These are phyloP conservation scores for Hydrangea macrophylla DNA, from an alignment of 148 eudicot species.

Conservation along the genomic window DNA sequence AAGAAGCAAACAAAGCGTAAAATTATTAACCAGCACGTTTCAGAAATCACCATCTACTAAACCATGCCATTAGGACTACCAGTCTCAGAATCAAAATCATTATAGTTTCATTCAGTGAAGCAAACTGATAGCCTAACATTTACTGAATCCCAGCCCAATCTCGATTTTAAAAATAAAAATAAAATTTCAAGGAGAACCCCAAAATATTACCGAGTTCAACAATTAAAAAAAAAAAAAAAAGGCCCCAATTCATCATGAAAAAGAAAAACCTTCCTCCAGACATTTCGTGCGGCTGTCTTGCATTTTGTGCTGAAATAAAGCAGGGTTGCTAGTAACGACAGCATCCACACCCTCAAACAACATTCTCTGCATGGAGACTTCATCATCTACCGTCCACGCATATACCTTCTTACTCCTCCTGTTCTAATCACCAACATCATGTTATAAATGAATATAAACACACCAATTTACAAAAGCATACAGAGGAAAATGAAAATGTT, in stretches of 20 bases:
- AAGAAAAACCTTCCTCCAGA: constrained; percentile 60
- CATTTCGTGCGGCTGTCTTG: constrained; percentile 62
- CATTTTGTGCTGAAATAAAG: constrained; percentile 67
- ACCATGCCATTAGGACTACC: no score
- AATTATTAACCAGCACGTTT: no score
- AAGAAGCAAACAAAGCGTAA: no score
- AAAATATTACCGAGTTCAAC: no score
- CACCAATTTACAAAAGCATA: neutral
- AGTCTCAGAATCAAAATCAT: no score
- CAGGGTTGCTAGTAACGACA: constrained; percentile 77
- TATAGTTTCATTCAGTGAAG: no score
- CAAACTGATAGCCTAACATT: no score
- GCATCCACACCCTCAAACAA: constrained; percentile 65
- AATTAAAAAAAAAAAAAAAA: no score
- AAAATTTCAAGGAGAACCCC: no score
- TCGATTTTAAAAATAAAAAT: no score
- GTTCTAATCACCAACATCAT: constrained; percentile 14
- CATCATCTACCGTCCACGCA: constrained; percentile 96
- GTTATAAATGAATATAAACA: neutral
- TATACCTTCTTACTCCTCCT: constrained; percentile 87
- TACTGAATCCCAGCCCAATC: no score
- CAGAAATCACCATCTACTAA: no score
- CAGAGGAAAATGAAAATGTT: neutral
- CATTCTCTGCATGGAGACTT: constrained; percentile 65
- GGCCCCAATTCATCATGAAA: constrained; percentile 17